phyloP scores from a whole-genome alignment of 768 basidiomycete species.

The Psilocybe tampanensis region DNA sequence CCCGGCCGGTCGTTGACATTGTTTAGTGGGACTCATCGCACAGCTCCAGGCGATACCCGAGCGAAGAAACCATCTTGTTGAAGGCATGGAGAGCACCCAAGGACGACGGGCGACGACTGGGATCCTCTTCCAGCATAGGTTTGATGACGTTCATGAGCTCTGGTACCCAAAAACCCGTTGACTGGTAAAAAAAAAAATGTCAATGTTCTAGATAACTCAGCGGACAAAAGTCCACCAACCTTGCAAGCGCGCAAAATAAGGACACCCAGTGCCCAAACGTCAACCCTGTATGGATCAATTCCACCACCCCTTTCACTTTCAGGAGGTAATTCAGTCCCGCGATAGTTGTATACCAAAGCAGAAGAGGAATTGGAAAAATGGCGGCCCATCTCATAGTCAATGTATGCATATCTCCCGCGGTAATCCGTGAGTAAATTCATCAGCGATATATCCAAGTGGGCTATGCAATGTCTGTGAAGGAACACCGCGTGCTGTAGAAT shows the following conservation, averaged over 20 bases:
- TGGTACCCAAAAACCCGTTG: slow-evolving; percentile 58
- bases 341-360: slow-evolving; percentile 44
- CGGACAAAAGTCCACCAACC: slow-evolving; percentile 36
- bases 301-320: slow-evolving; percentile 58
- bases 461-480: slow-evolving; percentile 67
- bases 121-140: slow-evolving; percentile 60
- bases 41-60: slow-evolving; percentile 34
- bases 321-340: slow-evolving; percentile 71
- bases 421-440: slow-evolving; percentile 71
- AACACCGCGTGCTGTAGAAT: slow-evolving; percentile 60
- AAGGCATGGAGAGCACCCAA: slow-evolving; percentile 51
- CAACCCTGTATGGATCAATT: slow-evolving; percentile 67
- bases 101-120: slow-evolving; percentile 54
- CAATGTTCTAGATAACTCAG: neutral
- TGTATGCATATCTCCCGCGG: slow-evolving; percentile 66
- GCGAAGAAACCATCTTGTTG: slow-evolving; percentile 45
- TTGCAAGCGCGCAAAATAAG: slow-evolving; percentile 67
- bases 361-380: slow-evolving; percentile 42
- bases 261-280: slow-evolving; percentile 73
- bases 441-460: slow-evolving; percentile 73
- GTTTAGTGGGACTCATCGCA: slow-evolving; percentile 19
- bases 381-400: slow-evolving; percentile 73
- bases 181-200: slow-evolving; percentile 35
- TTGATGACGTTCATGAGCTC: slow-evolving; percentile 58
- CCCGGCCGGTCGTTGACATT: neutral